These are phyloP conservation scores for apple (Malus domestica) DNA, from an alignment of 306 rosid species.

Conservation along the genomic window ASM211411v1 NC_041800.1:31817233-31817732, in stretches of 20 bases:
- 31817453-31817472: background rate
- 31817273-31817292: background rate
- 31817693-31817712: slow-evolving; percentile 55
- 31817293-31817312: background rate
- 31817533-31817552: slow-evolving; percentile 51
- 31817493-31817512: slow-evolving; percentile 49
- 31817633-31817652: slow-evolving; percentile 62
- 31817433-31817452: background rate
- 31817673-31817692: slow-evolving; percentile 60
- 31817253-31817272: slow-evolving; percentile 2
- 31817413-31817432: background rate
- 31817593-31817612: slow-evolving; percentile 67
- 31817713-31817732: slow-evolving; percentile 44
- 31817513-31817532: slow-evolving; percentile 62
- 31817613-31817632: slow-evolving; percentile 73
- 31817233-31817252: slow-evolving; percentile 18
- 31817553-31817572: slow-evolving; percentile 50
- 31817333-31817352: background rate
- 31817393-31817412: background rate
- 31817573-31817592: slow-evolving; percentile 35
- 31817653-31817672: slow-evolving; percentile 70
- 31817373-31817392: background rate
- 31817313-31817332: background rate
- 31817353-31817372: background rate
- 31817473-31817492: slow-evolving; percentile 29